Base-by-base conservation (phyloP, 345 rosid species). In the Carallia brachiata region DNA sequence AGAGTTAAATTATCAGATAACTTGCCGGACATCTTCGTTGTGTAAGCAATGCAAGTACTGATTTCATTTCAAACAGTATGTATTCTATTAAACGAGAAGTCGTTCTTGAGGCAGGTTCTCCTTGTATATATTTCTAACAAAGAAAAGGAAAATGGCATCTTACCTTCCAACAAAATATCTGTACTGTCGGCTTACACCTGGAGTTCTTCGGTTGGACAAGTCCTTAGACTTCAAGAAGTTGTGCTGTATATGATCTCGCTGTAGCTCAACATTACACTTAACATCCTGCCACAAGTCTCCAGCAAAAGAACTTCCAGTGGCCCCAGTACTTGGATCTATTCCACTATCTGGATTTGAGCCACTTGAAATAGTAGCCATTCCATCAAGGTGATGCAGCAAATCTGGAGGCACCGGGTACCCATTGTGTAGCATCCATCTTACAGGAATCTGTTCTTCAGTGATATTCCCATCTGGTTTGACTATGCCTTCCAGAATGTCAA, bases 401-500 rank as follows among this genome's bases (percentile, higher is more conserved):
- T 92, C 98, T 18, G 85, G 77, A 28, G 96, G 98, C 27, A 92
- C 79, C 1, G 96, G 70, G 48, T 92, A 88, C 58, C 96, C 90
- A 66, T 92, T 92, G 60, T 90, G 93, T 18, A 92, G 68, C 98
- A 92, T 90, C 98, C 98, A 92, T 71, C 94, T 83, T 40, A 92
- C 80, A 34, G 96, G 94, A 73, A 92, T 89, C 65, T 90, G 94
- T 67, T 90, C 86, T 37, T 69, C 72, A 30, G 84, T 86, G 72
- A 88, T 79, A 40, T 82, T 80, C 52, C 80, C 58, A 47, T 71
- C 59, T 65, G 92, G 87, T 77, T 87, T 88, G 64, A 81, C 76
- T 9, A 90, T 88, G 50, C 96, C 98, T 80, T 92, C 95, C 52
- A 92, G 81, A 65, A 92, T 78, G 77, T 92, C 98, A 62, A 92